Evolutionary conservation across 345 rosid genomes (phyloP), one percentile per base, ranked within the genome.

Genomic region (Lepidium didymum): DNA sequence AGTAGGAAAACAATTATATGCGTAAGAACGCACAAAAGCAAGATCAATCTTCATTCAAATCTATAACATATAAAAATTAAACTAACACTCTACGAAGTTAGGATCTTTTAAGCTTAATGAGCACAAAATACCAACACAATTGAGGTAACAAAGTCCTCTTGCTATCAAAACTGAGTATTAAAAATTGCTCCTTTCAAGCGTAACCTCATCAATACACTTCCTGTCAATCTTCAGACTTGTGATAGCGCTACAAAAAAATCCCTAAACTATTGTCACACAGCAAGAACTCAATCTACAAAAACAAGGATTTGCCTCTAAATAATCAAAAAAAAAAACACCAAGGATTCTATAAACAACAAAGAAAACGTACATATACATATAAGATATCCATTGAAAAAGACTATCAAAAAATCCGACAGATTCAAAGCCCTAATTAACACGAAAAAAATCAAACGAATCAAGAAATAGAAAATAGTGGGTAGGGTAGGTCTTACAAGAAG

Each of bases 401-500:
- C 10, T 38, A 25, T 25, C 38, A 25, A 66, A 35, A 54, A 3
- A 38, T 38, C 31, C 34, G 49, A 14, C 11, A 1, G 12, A 62
- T 36, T 25, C 35, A 45, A 56, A 46, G 50, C 60, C 70, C 71
- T 67, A 70, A 59, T 55, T 16, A 56, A 35, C 41, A 44, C 69
- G 60, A 44, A 9, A 12, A 0, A 3, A 29, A 37, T 0, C 21
- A 7, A 41, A 1, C 19, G 35, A 31, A 10, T 16, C 6, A 19
- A 18, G 4, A 54, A 10, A 34, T 6, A 36, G 11, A 33, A 16
- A 13, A 40, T n/a, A 37, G 44, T 35, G 19, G 45, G 55, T 25
- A 29, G 46, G 42, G 41, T 37, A 18, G 27, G 56, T 47, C 79
- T 64, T 55, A 94, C 99, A 92, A 58, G 89, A 81, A 70, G 87